Base-by-base conservation (phyloP, 2,329 filamentous ascomycete species). In the Microdochium paspali region DNA sequence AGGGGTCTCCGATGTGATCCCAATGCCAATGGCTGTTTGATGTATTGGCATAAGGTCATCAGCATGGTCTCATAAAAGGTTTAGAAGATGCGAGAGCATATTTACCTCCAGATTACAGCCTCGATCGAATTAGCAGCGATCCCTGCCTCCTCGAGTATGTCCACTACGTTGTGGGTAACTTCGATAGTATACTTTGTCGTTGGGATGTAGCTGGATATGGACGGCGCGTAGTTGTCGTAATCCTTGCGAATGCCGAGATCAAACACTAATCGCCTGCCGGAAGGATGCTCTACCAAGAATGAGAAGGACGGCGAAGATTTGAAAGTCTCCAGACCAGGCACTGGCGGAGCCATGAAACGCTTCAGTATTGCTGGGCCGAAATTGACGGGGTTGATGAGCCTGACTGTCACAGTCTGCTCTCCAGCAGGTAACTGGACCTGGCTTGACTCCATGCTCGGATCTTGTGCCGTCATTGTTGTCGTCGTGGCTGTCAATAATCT, bases 1-100 rank as follows among this genome's bases (percentile, higher is more conserved):
- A 66, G 0, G 68, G 63, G 47, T 78, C 70, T 0, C 76, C 77
- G 9, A 68, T 71, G 48, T 80, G 77, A 53, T 80, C 76, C 57
- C 65, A 72, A 50, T 73, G 69, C 59, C 65, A 71, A 51, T 77
- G 35, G 12, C 35, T 35, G 31, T 6, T 12, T 35, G n/a, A n/a
- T 15, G 31, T 7, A 18, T 21, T 18, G 18, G 12, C 35, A 7
- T 10, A 7, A 18, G 13, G 13, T 51, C 47, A 49, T 50, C 4
- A 53, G 51, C 1, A 53, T 48, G 10, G 49, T 49, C 18, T 53
- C 53, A n/a, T 49, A 35, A 4, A 46, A 40, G 4, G 42, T 25
- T 10, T 23, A n/a, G 21, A 18, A 10, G 3, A 53, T 40, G 21
- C 51, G 6, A 15, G 31, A 15, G 13, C 31, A 15, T 7, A 15